Evolutionary conservation across 2,329 filamentous ascomycete genomes (phyloP), one percentile per base, ranked within the genome.

Genomic region (Magnaporthiopsis poae): DNA sequence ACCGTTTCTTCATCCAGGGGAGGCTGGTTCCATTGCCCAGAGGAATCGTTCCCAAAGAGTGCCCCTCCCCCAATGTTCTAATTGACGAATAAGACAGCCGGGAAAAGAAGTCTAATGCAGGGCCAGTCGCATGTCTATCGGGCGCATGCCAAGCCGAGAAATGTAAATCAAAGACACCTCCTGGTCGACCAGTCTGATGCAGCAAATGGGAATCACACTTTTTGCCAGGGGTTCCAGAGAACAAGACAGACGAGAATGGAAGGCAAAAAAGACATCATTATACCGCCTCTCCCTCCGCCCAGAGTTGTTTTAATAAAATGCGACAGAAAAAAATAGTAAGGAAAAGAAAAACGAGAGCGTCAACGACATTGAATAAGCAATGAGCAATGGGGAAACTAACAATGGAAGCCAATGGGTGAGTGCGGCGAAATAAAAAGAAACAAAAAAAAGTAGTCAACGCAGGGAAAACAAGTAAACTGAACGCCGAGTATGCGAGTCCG

Each of bases 141-240:
- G 72, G 72, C 69, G 71, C 72, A 68, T 67, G 70, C 71, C 72
- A 68, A 66, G 71, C 73, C 70, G 71, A 60, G 69, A 75, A 73
- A 76, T 76, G 74, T 73, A 74, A 70, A 74, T 71, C 71, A 76
- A 75, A 73, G 70, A 70, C 71, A 71, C 74, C 73, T 68, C 74
- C 74, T 68, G 73, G 67, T 71, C 71, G 72, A 70, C 74, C 74
- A 74, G 70, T 76, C 76, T 76, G 74, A 75, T 75, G 74, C 74
- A 76, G 75, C 72, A 73, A 64, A 66, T 66, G 74, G 72, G 68
- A 73, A 73, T 74, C 70, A 72, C 73, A 74, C 69, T 72, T 74
- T 74, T 71, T 73, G 62, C 31, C 4, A 25, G 39, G 36, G 36
- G 36, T 71, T 71, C 69, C 60, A 52, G 65, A n/a, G 61, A 56